A percentile compares a stretch with the other conserved stretches of the same genome.
Conservation (phyloP, 352 stramenopile genomes). For the Pythium monospermum region DNA sequence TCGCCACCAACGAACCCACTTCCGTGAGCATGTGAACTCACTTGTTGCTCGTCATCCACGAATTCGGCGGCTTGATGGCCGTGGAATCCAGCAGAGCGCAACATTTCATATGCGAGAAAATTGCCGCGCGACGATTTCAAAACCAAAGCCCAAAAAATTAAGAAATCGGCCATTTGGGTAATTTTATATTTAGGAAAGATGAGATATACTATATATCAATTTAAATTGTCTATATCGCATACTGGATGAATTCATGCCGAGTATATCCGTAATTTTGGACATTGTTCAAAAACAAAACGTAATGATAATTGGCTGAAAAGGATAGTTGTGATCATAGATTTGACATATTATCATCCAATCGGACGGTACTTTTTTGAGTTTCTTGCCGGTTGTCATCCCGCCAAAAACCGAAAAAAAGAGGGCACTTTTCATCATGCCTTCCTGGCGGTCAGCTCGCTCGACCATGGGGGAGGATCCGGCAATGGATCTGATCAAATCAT, state of each 20-base stretch:
- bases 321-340: too few relatives aligned
- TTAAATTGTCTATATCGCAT: not conserved
- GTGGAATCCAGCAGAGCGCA: not conserved
- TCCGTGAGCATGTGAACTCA: not conserved
- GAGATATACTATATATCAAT: not conserved
- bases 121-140: constrained; percentile 5
- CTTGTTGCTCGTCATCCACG: not conserved
- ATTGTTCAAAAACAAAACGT: too few relatives aligned
- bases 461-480: not conserved
- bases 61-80: not conserved
- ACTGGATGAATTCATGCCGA: too few relatives aligned
- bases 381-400: too few relatives aligned
- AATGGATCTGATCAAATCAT: not conserved
- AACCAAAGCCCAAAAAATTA: not conserved
- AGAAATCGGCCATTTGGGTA: not conserved
- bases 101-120: not conserved
- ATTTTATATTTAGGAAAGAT: too few relatives aligned
- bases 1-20: not conserved
- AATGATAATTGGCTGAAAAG: not conserved
- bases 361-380: too few relatives aligned
- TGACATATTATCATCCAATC: too few relatives aligned
- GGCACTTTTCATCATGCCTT: too few relatives aligned
- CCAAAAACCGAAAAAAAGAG: too few relatives aligned
- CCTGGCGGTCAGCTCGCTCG: too few relatives aligned
- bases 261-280: too few relatives aligned